These are phyloP conservation scores for Gossypium thurberi DNA, from an alignment of 345 rosid species.

Conservation along the genomic window DNA sequence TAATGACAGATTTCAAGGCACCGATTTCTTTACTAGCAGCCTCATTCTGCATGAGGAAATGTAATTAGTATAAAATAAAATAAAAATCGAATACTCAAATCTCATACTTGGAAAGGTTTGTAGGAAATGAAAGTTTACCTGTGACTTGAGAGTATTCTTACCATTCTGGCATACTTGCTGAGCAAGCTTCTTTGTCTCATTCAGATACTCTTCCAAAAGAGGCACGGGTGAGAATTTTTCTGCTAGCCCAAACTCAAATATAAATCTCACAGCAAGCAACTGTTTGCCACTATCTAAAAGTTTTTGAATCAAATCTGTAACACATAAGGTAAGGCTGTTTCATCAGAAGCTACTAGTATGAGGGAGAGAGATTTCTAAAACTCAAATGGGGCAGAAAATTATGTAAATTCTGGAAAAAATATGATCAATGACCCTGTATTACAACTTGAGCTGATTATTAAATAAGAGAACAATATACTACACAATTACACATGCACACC, in stretches of 20 bases:
- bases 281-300: constrained; percentile 47
- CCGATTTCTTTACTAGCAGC: constrained; percentile 47
- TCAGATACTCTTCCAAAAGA: constrained; percentile 41
- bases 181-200: constrained; percentile 30
- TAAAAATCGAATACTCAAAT: neutral
- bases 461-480: neutral
- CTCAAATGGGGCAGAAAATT: neutral
- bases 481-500: neutral
- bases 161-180: constrained; percentile 28
- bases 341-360: constrained; percentile 11
- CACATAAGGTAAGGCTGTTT: neutral
- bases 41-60: constrained; percentile 39
- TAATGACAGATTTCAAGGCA: constrained; percentile 51
- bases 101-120: constrained; percentile 3
- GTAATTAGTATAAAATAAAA: neutral
- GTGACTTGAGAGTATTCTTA: constrained; percentile 38
- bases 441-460: neutral
- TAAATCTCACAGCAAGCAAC: constrained; percentile 47
- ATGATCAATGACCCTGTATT: neutral
- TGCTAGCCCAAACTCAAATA: constrained; percentile 54
- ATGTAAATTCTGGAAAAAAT: neutral
- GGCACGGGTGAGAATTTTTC: constrained; percentile 50
- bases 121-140: constrained; percentile 29
- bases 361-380: neutral
- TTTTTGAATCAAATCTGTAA: constrained; percentile 49